Conservation (phyloP, 164 flowering plant species). For the Platanus orientalis region DNA sequence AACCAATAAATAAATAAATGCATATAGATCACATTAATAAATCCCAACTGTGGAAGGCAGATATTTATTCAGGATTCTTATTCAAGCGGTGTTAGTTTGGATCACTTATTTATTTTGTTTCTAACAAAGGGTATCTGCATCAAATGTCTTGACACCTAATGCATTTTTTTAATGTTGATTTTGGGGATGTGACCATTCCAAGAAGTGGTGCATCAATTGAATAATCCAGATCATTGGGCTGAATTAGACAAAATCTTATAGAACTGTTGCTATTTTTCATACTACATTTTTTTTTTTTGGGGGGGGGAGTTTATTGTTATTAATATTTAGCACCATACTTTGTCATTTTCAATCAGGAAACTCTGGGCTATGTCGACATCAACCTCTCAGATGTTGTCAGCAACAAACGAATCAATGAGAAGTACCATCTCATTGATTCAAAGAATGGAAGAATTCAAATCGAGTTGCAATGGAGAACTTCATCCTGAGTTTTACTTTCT, state of each 20-base stretch:
- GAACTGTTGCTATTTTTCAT: neutral
- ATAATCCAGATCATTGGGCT: too few relatives aligned
- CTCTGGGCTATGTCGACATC: conserved; percentile 72
- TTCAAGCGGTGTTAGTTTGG: too few relatives aligned
- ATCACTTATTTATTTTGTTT: too few relatives aligned
- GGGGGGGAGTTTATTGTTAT: neutral
- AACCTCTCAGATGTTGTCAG: conserved; percentile 66
- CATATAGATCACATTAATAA: neutral
- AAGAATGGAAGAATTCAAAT: conserved; percentile 81
- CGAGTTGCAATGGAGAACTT: conserved; percentile 94
- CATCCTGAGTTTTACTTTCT: conserved; percentile 5
- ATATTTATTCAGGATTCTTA: too few relatives aligned
- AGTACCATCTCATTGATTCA: conserved; percentile 89
- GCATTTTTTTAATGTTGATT: too few relatives aligned
- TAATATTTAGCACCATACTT: neutral
- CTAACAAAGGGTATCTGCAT: too few relatives aligned
- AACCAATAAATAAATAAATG: too few relatives aligned
- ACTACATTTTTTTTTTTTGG: neutral
- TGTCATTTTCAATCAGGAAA: conserved; percentile 42
- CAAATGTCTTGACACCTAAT: too few relatives aligned
- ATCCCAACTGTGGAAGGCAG: neutral
- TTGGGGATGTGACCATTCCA: too few relatives aligned
- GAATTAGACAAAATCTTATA: too few relatives aligned
- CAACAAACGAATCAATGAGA: conserved; percentile 82
- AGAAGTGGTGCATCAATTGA: too few relatives aligned